phyloP scores from a whole-genome alignment of 106 monocot genomes.

The Dendrobium officinale region DNA sequence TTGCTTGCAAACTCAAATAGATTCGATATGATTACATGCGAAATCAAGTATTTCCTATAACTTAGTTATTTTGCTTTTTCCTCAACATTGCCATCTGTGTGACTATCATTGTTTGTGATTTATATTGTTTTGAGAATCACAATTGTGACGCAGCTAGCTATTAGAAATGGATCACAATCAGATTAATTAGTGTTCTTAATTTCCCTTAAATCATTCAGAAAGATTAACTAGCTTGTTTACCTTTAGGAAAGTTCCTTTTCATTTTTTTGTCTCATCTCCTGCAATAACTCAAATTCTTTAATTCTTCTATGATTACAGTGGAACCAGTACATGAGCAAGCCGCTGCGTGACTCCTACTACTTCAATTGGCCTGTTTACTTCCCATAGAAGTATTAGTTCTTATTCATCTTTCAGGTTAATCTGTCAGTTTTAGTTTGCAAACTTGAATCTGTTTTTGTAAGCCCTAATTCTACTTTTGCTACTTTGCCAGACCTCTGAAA shows the following conservation, averaged over 20 bases:
- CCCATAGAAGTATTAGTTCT: slow-evolving; percentile 15
- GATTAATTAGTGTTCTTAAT: background rate
- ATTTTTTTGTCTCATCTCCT: background rate
- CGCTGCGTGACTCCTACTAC: slow-evolving; percentile 61
- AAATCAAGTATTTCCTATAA: too few species aligned
- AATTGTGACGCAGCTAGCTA: too few species aligned
- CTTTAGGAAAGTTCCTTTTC: background rate
- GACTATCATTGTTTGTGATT: too few species aligned
- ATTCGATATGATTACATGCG: too few species aligned
- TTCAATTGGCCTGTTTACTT: slow-evolving; percentile 81
- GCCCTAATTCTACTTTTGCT: background rate
- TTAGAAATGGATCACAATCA: too few species aligned
- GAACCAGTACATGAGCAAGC: slow-evolving; percentile 58
- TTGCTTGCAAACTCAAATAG: too few species aligned
- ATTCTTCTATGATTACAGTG: slow-evolving; percentile 31
- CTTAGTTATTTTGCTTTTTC: too few species aligned
- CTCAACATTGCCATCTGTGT: too few species aligned
- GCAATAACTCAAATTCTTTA: background rate
- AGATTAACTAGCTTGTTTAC: background rate
- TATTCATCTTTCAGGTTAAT: background rate
- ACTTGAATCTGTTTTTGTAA: background rate
- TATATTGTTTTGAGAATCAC: too few species aligned
- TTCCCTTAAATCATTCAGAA: background rate
- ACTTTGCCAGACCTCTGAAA: background rate
- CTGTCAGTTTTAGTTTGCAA: background rate